Evolutionary conservation across 2,329 filamentous ascomycete species (phyloP), one percentile per base, ranked within the genome.

Genomic region (Colletotrichum karsti): DNA sequence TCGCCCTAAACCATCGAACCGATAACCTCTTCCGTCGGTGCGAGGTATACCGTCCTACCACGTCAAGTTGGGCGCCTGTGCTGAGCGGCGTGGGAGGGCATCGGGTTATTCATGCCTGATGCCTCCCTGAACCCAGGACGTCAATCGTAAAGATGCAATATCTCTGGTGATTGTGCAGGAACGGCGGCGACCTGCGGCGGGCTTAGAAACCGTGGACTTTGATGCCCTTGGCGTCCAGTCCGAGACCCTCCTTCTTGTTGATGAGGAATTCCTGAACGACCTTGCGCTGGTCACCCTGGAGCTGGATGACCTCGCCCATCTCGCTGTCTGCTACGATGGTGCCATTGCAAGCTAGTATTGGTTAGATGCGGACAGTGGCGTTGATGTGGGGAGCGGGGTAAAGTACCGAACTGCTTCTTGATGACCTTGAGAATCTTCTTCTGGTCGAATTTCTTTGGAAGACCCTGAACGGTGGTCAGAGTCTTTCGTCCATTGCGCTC

Each of bases 401-500:
- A 77, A 90, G 71, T 88, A 94, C 92, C 92, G 80, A 98, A 98
- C 82, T 97, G 96, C 91, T 98, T 98, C 92, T 98, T 98, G 88
- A 98, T 97, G 84, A 97, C 95, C 88, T 98, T 98, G 79, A 99
- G 91, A 82, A 99, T 98, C 88, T 98, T 98, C 91, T 98, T 98
- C 85, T 96, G 94, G 86, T 98, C 95, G 80, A 98, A 98, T 82
- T 98, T 98, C 88, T 96, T 96, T 73, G 96, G 95, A 78, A 99
- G 91, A 85, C 96, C 96, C 90, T 98, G 95, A 79, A 99, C 95
- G 78, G 96, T 99, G 78, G 96, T 99, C 92, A 99, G 90, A 88
- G 96, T 98, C 91, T 99, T 99, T 85, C 96, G 96, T 91, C 96
- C 96, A 98, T 99, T 99, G 87, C 96, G 96, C 88, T 99, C 95